These are phyloP conservation scores for Jaminaea rosea DNA, from an alignment of 1,284 basidiomycete species.

Conservation along the genomic window DNA sequence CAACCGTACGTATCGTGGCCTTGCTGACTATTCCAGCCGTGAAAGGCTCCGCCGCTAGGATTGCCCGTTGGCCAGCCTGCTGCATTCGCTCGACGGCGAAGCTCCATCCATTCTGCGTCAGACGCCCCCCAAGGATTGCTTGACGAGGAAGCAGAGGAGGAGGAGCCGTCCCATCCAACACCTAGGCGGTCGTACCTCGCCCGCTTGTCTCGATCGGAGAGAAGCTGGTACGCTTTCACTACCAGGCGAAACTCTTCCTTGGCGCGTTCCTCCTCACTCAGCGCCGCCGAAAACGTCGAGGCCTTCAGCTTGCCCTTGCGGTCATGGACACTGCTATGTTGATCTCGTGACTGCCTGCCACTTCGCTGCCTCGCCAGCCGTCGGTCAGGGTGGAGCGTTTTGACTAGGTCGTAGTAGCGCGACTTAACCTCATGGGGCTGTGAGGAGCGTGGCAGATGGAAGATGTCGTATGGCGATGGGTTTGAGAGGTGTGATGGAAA, in stretches of 20 bases:
- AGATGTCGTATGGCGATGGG: slow-evolving; percentile 39
- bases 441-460: slow-evolving; percentile 27
- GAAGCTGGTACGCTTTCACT: slow-evolving; percentile 20
- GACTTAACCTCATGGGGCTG: slow-evolving; percentile 21
- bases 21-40: slow-evolving; percentile 8
- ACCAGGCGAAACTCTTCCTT: slow-evolving; percentile 17
- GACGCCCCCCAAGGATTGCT: not conserved
- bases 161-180: slow-evolving; percentile 14
- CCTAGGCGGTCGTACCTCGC: slow-evolving; percentile 12
- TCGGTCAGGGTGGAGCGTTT: slow-evolving; percentile 34
- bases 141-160: not conserved
- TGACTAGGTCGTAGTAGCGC: slow-evolving; percentile 43
- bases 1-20: slow-evolving; percentile 13
- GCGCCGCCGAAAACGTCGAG: too few relatives aligned
- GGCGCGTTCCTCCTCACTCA: not conserved
- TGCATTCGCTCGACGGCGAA: not conserved
- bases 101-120: slow-evolving; percentile 2
- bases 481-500: not conserved
- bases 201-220: slow-evolving; percentile 7
- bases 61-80: not conserved
- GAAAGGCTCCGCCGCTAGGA: not conserved
- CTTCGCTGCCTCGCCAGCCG: not conserved
- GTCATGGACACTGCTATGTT: not conserved
- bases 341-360: not conserved
- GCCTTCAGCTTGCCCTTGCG: slow-evolving; percentile 15